Evolutionary conservation across 495 filamentous ascomycete species (phyloP), one percentile per base, ranked within the genome.

Genomic region (Barbatosphaeria neglecta): DNA sequence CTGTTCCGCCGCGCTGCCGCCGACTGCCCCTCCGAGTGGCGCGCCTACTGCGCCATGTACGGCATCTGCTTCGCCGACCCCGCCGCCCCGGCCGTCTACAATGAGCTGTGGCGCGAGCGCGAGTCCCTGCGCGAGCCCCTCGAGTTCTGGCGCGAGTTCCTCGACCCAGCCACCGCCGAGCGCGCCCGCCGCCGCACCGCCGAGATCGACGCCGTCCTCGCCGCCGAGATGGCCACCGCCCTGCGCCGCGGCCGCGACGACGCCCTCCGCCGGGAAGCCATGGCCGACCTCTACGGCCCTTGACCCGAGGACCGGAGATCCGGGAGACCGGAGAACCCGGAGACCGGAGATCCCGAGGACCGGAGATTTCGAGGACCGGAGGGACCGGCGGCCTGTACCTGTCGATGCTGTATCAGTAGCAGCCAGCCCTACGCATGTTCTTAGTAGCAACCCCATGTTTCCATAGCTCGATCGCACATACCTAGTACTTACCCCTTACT

Each of bases 1-100:
- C 62, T 87, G n/a, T 87, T 87, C 50, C 74, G 73, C 3, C 69
- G 72, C 8, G 43, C 77, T 23, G 65, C 70, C 9, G 66, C 78
- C 28, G 64, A 76, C 42, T 88, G 84, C 54, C 77, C 80, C 4
- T 65, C 67, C 35, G 76, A 82, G 63, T 52, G 52, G 53, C 46
- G 51, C 54, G 56, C 60, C 22, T 60, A 60, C 39, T 65, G 62
- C 43, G 48, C 37, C n/a, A 58, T 55, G 50, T 65, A 63, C 42
- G 54, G 58, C 38, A 51, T 65, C 33, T 65, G 62, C 42, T 65
- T 61, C 44, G 51, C 49, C 28, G 24, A 49, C 22, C 24, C 31
- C 6, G 41, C 6, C n/a, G 28, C 18, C 2, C 41, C 47, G 11
- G 4, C 19, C 1, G 4, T 16, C 20, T 7, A 18, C 3, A 49